Evolutionary conservation across 129 eudicot species (phyloP).

Genomic region (Sambucus nigra): DNA sequence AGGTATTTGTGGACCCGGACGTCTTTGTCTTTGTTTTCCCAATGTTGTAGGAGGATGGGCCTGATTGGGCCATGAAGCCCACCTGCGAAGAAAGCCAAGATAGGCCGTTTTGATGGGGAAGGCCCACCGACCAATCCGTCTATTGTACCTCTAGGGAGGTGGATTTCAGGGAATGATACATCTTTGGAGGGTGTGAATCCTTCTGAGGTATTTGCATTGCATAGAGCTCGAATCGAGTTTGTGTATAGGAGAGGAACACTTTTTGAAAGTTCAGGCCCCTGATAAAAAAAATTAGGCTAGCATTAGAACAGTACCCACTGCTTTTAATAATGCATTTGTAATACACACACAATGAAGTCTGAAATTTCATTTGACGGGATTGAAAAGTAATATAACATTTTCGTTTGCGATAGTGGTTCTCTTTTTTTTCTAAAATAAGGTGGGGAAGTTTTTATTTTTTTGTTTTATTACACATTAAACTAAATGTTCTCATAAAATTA

Average conservation of each 20-base stretch:
- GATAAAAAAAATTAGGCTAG: background rate
- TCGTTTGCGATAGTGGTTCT: no score
- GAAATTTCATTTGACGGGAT: background rate
- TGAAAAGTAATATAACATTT: no score
- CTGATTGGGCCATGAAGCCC: slow-evolving; percentile 39
- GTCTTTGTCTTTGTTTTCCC: slow-evolving; percentile 37
- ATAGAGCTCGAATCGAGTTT: slow-evolving; percentile 34
- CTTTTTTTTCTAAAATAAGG: no score
- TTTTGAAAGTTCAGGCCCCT: slow-evolving; percentile 43
- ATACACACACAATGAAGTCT: background rate
- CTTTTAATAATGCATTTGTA: background rate
- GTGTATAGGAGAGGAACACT: slow-evolving; percentile 29
- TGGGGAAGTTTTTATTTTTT: no score
- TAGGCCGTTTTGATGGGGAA: slow-evolving; percentile 21
- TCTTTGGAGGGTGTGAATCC: slow-evolving; percentile 37
- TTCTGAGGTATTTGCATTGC: slow-evolving; percentile 46
- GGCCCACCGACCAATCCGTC: slow-evolving; percentile 22
- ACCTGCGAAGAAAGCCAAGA: slow-evolving; percentile 43
- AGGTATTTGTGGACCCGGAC: slow-evolving; percentile 30
- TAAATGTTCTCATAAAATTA: no score
- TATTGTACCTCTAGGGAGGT: slow-evolving; percentile 19
- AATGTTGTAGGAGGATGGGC: slow-evolving; percentile 27
- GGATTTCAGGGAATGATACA: slow-evolving; percentile 43
- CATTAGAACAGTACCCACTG: background rate
- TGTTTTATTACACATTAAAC: no score